A percentile compares a stretch with the other conserved stretches of the same genome.
Evolutionary conservation across 2,329 filamentous ascomycete species (phyloP).

Genomic region (Cercospora brassicicola): DNA sequence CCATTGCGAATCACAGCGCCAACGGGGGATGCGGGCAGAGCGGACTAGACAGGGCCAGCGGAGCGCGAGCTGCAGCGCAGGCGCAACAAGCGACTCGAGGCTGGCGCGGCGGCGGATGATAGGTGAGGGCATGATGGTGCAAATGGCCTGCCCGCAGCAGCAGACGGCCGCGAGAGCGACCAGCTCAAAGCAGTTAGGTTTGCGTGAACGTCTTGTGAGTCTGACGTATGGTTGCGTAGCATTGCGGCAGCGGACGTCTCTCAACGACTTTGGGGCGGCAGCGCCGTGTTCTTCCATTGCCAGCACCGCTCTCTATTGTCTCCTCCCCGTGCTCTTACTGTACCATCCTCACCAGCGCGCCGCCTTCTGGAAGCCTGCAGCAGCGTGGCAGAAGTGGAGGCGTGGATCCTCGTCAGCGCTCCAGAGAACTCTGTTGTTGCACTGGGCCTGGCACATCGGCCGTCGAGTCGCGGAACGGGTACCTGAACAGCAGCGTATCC

Average conservation of each 20-base stretch:
- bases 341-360: background rate
- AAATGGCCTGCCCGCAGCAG: background rate
- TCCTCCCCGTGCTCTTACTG: background rate
- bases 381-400: conserved; percentile 1
- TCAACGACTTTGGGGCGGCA: conserved; percentile 3
- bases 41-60: conserved; percentile 7
- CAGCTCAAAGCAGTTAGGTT: conserved; percentile 6
- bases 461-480: conserved; percentile 5
- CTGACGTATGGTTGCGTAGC: conserved; percentile 7
- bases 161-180: background rate
- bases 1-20: conserved; percentile 11
- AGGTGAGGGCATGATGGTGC: background rate
- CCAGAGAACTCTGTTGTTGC: conserved; percentile 9
- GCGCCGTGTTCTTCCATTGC: background rate
- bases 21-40: conserved; percentile 6
- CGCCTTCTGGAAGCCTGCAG: background rate
- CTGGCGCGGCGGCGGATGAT: background rate
- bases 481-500: conserved; percentile 11
- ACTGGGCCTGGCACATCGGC: background rate
- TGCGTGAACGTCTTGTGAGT: background rate
- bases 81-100: conserved; percentile 1
- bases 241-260: conserved; percentile 1
- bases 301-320: background rate
- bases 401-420: conserved; percentile 1
- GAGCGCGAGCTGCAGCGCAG: background rate